These are phyloP conservation scores for Hibiscus tridactylites DNA, from an alignment of 345 rosid genomes.

Conservation along the genomic window DNA sequence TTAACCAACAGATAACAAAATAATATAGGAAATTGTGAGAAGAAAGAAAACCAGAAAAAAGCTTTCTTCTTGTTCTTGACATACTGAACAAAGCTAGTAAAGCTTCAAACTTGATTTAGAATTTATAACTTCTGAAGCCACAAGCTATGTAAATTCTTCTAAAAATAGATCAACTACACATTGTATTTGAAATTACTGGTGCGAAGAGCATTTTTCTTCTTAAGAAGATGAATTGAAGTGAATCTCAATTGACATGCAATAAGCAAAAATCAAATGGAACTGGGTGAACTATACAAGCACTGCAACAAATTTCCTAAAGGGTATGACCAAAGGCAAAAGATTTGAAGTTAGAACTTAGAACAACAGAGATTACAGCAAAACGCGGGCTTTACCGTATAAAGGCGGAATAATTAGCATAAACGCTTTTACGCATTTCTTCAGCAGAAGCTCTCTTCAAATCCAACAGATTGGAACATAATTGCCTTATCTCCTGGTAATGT, in stretches of 20 bases:
- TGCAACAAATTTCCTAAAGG: neutral
- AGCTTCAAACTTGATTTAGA: neutral
- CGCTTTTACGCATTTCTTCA: constrained; percentile 97
- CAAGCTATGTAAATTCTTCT: neutral
- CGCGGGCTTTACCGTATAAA: constrained; percentile 63
- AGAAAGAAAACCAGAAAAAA: neutral
- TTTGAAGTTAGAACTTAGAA: neutral
- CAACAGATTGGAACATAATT: constrained; percentile 67
- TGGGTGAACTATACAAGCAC: neutral
- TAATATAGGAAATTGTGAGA: neutral
- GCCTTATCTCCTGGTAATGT: constrained; percentile 64
- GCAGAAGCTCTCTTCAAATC: constrained; percentile 97
- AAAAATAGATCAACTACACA: neutral
- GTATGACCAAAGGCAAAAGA: neutral
- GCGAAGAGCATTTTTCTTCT: neutral
- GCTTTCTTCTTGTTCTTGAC: neutral
- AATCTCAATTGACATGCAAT: neutral
- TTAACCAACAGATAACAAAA: neutral
- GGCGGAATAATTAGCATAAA: constrained; percentile 93
- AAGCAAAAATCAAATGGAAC: neutral
- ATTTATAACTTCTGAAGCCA: neutral
- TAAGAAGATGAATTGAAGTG: neutral
- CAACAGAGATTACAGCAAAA: neutral
- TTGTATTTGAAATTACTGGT: neutral
- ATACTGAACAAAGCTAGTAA: neutral